Evolutionary conservation across 805 yeast species (phyloP).

Genomic region (Pichia kluyveri): DNA sequence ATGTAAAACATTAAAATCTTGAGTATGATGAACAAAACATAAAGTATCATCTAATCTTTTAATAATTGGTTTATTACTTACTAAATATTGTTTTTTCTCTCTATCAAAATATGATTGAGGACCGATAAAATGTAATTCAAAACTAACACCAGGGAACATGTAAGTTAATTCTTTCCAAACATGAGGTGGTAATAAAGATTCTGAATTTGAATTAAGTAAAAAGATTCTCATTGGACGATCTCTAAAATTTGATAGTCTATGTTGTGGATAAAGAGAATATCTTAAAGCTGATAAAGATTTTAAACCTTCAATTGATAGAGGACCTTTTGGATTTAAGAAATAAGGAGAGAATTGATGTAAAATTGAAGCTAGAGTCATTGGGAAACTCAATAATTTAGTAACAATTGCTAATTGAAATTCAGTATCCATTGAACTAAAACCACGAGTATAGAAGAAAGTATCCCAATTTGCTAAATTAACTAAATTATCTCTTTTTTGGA

Average conservation of each 20-base stretch:
- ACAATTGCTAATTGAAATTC: constrained; percentile 94
- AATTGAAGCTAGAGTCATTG: constrained; percentile 77
- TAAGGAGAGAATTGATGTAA: constrained; percentile 85
- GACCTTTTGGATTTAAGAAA: constrained; percentile 71
- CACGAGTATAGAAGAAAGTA: constrained; percentile 83
- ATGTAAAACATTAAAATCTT: constrained; percentile 84
- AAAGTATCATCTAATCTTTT: constrained; percentile 68
- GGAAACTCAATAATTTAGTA: constrained; percentile 89
- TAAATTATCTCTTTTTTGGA: constrained; percentile 63
- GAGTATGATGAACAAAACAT: constrained; percentile 74
- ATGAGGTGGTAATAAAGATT: constrained; percentile 86
- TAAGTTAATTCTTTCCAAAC: constrained; percentile 92
- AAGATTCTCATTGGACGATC: constrained; percentile 88
- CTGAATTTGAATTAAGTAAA: constrained; percentile 86
- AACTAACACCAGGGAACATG: constrained; percentile 70
- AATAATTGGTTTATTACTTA: constrained; percentile 55
- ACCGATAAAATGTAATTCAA: constrained; percentile 89
- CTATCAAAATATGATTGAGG: constrained; percentile 83
- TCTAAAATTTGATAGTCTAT: constrained; percentile 49
- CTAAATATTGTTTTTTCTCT: constrained; percentile 51
- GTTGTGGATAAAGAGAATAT: constrained; percentile 77
- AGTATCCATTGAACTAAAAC: constrained; percentile 92
- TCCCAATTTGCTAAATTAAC: constrained; percentile 87
- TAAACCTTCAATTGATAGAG: constrained; percentile 84
- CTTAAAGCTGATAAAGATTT: constrained; percentile 88